Percentiles rank a stretch among this genome's conserved stretches.
Conservation (phyloP, 345 rosid genomes). For the Adansonia digitata region DNA sequence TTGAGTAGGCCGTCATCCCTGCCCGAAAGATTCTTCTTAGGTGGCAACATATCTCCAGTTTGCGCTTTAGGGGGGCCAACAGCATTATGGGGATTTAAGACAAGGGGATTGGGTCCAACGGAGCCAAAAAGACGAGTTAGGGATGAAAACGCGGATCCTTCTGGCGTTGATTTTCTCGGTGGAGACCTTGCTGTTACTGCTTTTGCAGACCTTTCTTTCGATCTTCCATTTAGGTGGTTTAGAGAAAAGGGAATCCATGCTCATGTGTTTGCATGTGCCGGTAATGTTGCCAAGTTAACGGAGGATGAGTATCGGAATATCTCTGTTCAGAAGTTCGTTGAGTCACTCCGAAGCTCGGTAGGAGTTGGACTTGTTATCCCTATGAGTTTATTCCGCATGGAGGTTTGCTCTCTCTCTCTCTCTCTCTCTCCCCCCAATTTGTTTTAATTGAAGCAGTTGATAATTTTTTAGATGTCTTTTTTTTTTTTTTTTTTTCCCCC, state of each 20-base stretch:
- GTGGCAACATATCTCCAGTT: slow-evolving; percentile 85
- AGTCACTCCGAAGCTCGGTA: slow-evolving; percentile 63
- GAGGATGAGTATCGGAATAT: slow-evolving; percentile 64
- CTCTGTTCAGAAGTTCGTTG: slow-evolving; percentile 44
- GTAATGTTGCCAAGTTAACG: slow-evolving; percentile 65
- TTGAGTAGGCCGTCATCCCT: slow-evolving; percentile 47
- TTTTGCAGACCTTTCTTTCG: slow-evolving; percentile 90
- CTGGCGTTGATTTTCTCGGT: slow-evolving; percentile 73
- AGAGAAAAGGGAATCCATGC: slow-evolving; percentile 88
- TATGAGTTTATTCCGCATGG: slow-evolving; percentile 72
- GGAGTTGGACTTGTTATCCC: slow-evolving; percentile 91
- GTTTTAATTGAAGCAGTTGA: neutral
- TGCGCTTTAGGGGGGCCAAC: slow-evolving; percentile 75
- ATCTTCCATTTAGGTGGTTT: slow-evolving; percentile 23
- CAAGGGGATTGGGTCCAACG: slow-evolving; percentile 80
- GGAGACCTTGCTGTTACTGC: slow-evolving; percentile 88
- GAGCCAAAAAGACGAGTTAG: slow-evolving; percentile 58
- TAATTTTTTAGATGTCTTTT: neutral
- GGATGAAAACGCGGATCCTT: slow-evolving; percentile 32
- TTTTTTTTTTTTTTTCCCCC: too few species aligned
- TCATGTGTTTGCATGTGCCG: slow-evolving; percentile 84
- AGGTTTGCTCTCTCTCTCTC: slow-evolving; percentile 43
- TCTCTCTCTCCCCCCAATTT: neutral
- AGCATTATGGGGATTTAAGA: slow-evolving; percentile 74
- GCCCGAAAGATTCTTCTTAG: slow-evolving; percentile 89